These are phyloP conservation scores for Naganishia vaughanmartiniae DNA, from an alignment of 768 basidiomycete genomes.

Conservation along the genomic window DNA sequence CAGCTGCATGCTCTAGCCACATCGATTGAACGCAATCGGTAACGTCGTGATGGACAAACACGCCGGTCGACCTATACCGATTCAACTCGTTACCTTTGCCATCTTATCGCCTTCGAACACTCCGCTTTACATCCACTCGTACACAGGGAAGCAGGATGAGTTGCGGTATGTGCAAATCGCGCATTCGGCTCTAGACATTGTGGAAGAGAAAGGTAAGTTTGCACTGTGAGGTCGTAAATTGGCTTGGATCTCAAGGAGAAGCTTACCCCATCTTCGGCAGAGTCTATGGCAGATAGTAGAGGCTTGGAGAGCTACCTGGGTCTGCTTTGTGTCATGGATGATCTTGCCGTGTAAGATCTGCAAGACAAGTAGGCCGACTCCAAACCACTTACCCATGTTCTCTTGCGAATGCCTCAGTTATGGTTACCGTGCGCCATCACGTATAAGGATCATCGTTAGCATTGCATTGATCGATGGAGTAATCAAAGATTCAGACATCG, in stretches of 20 bases:
- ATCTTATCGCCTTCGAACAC: slow-evolving; percentile 46
- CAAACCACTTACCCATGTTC: not conserved
- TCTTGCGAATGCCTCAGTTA: slow-evolving; percentile 36
- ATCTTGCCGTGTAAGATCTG: slow-evolving; percentile 49
- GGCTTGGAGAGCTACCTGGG: slow-evolving; percentile 48
- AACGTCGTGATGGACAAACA: not conserved
- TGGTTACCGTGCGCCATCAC: slow-evolving; percentile 48
- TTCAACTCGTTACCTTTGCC: slow-evolving; percentile 47
- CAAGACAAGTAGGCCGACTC: too few relatives aligned
- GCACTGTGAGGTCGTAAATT: too few relatives aligned
- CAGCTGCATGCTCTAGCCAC: not conserved
- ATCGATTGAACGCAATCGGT: not conserved
- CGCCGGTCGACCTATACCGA: slow-evolving; percentile 31
- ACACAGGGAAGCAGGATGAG: slow-evolving; percentile 45
- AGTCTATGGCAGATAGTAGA: slow-evolving; percentile 28
- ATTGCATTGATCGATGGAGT: slow-evolving; percentile 49
- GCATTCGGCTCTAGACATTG: slow-evolving; percentile 49
- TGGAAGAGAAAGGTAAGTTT: slow-evolving; percentile 49
- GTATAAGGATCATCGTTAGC: slow-evolving; percentile 46
- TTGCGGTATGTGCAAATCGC: slow-evolving; percentile 49
- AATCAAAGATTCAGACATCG: slow-evolving; percentile 50
- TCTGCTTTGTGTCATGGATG: slow-evolving; percentile 50
- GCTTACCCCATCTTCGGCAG: not conserved
- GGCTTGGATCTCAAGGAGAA: not conserved
- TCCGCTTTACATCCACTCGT: slow-evolving; percentile 48